These are phyloP conservation scores for Raffaelea deltoideospora DNA, from an alignment of 2,329 filamentous ascomycete species.

Conservation along the genomic window DNA sequence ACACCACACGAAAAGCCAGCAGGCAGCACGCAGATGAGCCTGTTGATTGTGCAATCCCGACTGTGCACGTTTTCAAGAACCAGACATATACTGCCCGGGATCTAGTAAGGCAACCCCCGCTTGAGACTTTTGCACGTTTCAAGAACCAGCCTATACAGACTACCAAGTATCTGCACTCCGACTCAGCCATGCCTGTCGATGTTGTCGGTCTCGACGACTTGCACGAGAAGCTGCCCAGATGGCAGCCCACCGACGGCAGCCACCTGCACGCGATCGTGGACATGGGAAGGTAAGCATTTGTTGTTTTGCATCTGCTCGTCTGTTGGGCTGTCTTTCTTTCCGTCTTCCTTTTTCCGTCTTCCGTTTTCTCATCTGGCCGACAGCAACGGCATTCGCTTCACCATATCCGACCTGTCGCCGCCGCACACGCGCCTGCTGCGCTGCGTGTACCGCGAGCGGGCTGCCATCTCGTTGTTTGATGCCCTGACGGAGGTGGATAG, in stretches of 20 bases:
- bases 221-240: conserved; percentile 29
- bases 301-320: neutral
- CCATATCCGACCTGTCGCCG: conserved; percentile 66
- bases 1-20: too few species aligned
- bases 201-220: conserved; percentile 38
- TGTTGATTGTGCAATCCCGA: too few species aligned
- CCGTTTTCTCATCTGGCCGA: neutral
- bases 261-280: conserved; percentile 43
- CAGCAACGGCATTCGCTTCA: conserved; percentile 88
- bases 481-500: conserved; percentile 36
- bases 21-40: too few species aligned
- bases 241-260: conserved; percentile 28
- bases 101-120: too few species aligned
- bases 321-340: neutral
- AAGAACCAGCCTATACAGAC: too few species aligned
- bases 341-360: conserved; percentile 4
- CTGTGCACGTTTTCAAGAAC: too few species aligned
- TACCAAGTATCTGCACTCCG: too few species aligned
- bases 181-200: too few species aligned
- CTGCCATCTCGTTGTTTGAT: conserved; percentile 75
- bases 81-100: too few species aligned
- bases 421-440: conserved; percentile 56
- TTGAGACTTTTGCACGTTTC: too few species aligned
- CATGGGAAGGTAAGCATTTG: conserved; percentile 37
- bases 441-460: conserved; percentile 65